A percentile compares a stretch with the other conserved stretches of the same genome.
Evolutionary conservation across 805 yeast genomes (phyloP).

Genomic region (Metschnikowia cerradonensis): DNA sequence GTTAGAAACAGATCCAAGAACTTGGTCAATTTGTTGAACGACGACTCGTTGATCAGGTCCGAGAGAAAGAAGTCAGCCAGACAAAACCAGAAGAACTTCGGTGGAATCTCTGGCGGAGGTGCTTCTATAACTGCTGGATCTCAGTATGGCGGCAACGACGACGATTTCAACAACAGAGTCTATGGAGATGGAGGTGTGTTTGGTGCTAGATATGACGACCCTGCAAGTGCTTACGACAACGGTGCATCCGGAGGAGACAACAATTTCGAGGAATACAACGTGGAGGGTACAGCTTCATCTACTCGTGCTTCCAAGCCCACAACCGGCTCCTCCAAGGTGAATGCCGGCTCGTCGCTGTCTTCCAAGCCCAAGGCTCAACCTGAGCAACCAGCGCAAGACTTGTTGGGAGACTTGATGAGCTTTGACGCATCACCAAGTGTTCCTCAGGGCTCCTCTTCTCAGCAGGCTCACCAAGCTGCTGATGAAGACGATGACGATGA

Average conservation of each 20-base stretch:
- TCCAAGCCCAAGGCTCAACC: conserved; percentile 27
- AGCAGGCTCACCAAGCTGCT: conserved; percentile 9
- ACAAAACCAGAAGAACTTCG: conserved; percentile 75
- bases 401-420: conserved; percentile 45
- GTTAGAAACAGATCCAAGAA: conserved; percentile 88
- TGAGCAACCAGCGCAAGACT: conserved; percentile 40
- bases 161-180: conserved; percentile 50
- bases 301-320: conserved; percentile 29
- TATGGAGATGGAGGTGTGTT: conserved; percentile 72
- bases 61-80: conserved; percentile 86
- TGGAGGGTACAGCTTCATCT: conserved; percentile 22
- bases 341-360: conserved; percentile 25
- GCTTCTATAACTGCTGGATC: conserved; percentile 34
- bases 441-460: not conserved
- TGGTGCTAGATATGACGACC: conserved; percentile 62
- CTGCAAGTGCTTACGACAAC: conserved; percentile 41
- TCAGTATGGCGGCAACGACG: conserved; percentile 38
- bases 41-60: conserved; percentile 68
- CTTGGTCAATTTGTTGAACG: conserved; percentile 64
- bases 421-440: conserved; percentile 29
- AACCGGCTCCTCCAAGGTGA: conserved; percentile 33
- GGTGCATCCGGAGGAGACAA: conserved; percentile 35
- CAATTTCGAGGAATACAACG: conserved; percentile 61
- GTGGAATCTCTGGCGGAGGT: conserved; percentile 69
- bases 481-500: conserved; percentile 69